Evolutionary conservation across 352 stramenopile genomes (phyloP).

Genomic region (Pythium angustatum): DNA sequence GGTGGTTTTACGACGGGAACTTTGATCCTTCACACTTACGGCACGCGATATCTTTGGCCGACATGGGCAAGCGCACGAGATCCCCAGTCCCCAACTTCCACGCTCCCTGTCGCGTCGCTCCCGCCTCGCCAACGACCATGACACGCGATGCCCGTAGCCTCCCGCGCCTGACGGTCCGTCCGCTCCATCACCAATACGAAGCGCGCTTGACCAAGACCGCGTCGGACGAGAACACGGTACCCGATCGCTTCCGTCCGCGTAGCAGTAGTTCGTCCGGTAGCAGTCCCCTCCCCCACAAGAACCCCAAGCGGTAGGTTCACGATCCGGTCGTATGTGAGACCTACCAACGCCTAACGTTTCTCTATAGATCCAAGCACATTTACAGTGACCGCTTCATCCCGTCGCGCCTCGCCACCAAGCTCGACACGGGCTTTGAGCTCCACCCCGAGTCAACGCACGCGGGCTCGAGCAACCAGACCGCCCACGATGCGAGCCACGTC

Average conservation of each 20-base stretch:
- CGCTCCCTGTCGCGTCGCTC: background rate
- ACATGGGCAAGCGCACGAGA: background rate
- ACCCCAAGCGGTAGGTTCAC: slow-evolving; percentile 45
- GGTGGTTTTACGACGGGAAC: slow-evolving; percentile 20
- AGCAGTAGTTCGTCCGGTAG: slow-evolving; percentile 24
- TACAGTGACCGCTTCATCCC: slow-evolving; percentile 90
- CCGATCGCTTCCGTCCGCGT: slow-evolving; percentile 18
- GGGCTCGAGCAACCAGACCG: slow-evolving; percentile 24
- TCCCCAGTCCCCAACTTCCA: slow-evolving; percentile 21
- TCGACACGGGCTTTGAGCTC: slow-evolving; percentile 75
- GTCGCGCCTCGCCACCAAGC: slow-evolving; percentile 63
- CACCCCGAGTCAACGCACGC: slow-evolving; percentile 38
- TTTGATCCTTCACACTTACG: no score
- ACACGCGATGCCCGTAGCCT: slow-evolving; percentile 21
- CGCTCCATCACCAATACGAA: slow-evolving; percentile 61
- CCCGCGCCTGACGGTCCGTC: slow-evolving; percentile 25
- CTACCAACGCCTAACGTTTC: background rate
- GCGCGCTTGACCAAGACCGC: slow-evolving; percentile 21
- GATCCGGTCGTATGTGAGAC: background rate
- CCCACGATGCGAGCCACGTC: slow-evolving; percentile 11
- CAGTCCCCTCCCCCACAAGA: slow-evolving; percentile 44
- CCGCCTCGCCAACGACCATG: slow-evolving; percentile 11
- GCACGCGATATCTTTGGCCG: slow-evolving; percentile 29
- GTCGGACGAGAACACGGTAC: slow-evolving; percentile 27
- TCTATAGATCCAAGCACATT: slow-evolving; percentile 65